These are phyloP conservation scores for Inga leiocalycina DNA, from an alignment of 306 rosid genomes.

Conservation along the genomic window DNA sequence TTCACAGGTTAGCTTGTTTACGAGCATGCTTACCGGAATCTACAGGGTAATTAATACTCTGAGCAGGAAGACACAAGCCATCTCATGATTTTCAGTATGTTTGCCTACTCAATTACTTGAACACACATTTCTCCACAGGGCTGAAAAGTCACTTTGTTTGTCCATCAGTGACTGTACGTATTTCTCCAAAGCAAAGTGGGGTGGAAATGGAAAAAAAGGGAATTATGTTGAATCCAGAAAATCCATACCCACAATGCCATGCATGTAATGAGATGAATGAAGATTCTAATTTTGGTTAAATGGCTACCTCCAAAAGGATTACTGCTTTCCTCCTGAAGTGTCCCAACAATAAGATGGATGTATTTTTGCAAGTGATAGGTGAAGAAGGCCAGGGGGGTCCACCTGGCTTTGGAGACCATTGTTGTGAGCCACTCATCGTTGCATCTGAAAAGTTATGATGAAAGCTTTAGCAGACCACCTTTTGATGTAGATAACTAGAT, in stretches of 20 bases:
- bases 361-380: conserved; percentile 5
- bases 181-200: conserved; percentile 15
- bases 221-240: conserved; percentile 17
- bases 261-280: background rate
- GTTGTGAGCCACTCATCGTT: conserved; percentile 31
- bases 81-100: conserved; percentile 34
- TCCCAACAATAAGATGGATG: conserved; percentile 20
- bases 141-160: conserved; percentile 5
- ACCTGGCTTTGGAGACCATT: background rate
- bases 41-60: conserved; percentile 27
- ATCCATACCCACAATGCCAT: background rate
- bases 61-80: conserved; percentile 32
- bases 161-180: conserved; percentile 18
- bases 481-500: conserved; percentile 33
- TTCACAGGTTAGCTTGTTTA: conserved; percentile 40
- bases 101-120: conserved; percentile 19
- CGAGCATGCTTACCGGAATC: conserved; percentile 8
- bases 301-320: background rate
- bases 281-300: conserved; percentile 13
- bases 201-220: background rate
- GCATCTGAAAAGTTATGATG: conserved; percentile 10
- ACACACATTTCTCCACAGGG: background rate
- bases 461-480: conserved; percentile 23
- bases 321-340: background rate
- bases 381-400: background rate